Percentiles rank a stretch among this genome's conserved stretches.
Evolutionary conservation across 164 flowering plant genomes (phyloP).

Genomic region (Aristolochia californica): DNA sequence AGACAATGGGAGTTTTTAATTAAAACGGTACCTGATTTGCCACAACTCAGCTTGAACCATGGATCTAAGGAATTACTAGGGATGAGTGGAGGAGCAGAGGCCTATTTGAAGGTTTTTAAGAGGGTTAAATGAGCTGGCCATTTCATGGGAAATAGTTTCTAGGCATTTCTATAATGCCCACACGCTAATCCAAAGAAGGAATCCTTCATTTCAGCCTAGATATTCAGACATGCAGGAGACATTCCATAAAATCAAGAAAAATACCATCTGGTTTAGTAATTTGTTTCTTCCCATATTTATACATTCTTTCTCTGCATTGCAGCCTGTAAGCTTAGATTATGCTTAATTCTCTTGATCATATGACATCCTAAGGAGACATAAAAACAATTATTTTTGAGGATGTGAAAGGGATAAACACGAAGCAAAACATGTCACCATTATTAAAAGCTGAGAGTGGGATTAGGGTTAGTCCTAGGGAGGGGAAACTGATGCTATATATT

Average conservation of each 20-base stretch:
- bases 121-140: constrained; percentile 1
- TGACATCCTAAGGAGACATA: too few relatives aligned
- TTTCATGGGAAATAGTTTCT: not conserved
- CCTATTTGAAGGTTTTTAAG: not conserved
- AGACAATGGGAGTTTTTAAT: not conserved
- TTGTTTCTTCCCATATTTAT: not conserved
- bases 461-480: too few relatives aligned
- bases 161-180: constrained; percentile 4
- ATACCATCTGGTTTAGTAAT: not conserved
- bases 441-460: too few relatives aligned
- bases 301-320: not conserved
- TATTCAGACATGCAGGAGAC: not conserved
- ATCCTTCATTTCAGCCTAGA: not conserved
- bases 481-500: too few relatives aligned
- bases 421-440: too few relatives aligned
- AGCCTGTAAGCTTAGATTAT: too few relatives aligned
- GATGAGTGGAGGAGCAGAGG: constrained; percentile 3
- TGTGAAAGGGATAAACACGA: too few relatives aligned
- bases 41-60: constrained; percentile 2
- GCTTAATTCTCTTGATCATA: too few relatives aligned
- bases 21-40: constrained; percentile 3
- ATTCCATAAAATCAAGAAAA: not conserved
- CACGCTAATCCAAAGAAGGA: not conserved
- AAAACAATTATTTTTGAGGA: too few relatives aligned
- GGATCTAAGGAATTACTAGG: constrained; percentile 8